These are phyloP conservation scores for Auricularia sp. DNA, from an alignment of 768 basidiomycete genomes.

Conservation along the genomic window DNA sequence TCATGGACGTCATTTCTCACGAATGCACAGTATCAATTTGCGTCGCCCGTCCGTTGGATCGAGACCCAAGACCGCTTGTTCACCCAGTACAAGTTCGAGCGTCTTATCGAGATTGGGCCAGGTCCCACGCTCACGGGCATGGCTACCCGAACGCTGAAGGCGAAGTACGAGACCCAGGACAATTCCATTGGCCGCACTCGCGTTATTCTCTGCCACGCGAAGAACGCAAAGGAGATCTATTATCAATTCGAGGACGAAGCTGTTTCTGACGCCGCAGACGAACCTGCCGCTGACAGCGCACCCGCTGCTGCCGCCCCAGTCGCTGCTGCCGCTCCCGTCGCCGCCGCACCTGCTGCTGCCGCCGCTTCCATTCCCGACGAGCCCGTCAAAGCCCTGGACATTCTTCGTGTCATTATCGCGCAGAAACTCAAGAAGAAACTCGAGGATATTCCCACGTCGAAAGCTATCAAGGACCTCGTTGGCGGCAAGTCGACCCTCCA, in stretches of 20 bases:
- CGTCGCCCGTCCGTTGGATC: constrained; percentile 98
- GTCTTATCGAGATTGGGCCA: constrained; percentile 92
- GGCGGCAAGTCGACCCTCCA: constrained; percentile 98
- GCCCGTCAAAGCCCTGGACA: constrained; percentile 84
- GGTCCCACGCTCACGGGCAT: constrained; percentile 94
- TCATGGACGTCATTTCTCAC: not conserved
- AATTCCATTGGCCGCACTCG: constrained; percentile 74
- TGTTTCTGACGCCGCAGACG: constrained; percentile 32
- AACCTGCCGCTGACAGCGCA: constrained; percentile 20
- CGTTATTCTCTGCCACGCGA: constrained; percentile 83
- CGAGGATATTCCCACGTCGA: constrained; percentile 78
- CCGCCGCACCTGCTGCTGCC: constrained; percentile 45
- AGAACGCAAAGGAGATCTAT: constrained; percentile 94
- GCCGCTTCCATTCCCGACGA: constrained; percentile 77
- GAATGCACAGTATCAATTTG: constrained; percentile 66
- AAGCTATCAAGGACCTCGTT: constrained; percentile 97
- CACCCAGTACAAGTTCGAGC: constrained; percentile 75
- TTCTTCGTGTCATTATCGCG: constrained; percentile 79
- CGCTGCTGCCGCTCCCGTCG: constrained; percentile 28
- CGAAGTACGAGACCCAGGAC: constrained; percentile 86
- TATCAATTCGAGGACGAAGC: constrained; percentile 92
- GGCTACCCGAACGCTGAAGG: constrained; percentile 83
- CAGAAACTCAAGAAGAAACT: constrained; percentile 97
- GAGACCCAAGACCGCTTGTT: constrained; percentile 97
- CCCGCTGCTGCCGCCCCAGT: constrained; percentile 27